Evolutionary conservation across 768 basidiomycete species (phyloP), one percentile per base, ranked within the genome.

Genomic region (Cystoderma amianthinum): DNA sequence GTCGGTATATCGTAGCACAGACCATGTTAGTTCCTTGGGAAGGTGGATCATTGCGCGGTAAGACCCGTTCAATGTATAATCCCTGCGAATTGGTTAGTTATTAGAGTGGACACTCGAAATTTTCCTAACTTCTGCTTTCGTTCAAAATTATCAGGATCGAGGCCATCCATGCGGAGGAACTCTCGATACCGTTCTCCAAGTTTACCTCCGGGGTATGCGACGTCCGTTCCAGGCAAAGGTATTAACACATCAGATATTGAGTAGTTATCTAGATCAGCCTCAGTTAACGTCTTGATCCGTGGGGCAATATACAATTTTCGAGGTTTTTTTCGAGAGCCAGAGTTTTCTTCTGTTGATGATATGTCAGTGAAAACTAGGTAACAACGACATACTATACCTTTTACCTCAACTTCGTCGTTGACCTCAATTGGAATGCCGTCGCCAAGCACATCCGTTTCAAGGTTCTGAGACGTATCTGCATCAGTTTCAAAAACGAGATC

Each of bases 191-290:
- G 74, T 50, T 94, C 84, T 18, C 93, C 91, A n/a, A 97, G 76
- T 15, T 68, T 51, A 10, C 93, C 93, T 3, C 83, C 86, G 0
- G 96, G 96, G 58, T 90, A 97, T 23, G 85, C 84, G 15, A 98
- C 90, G 53, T 95, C 90, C 48, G 81, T 91, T 3, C 96, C 96
- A 20, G 96, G 94, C 15, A 98, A 67, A n/a, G 96, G 94, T 83
- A 98, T 90, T 47, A 98, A 78, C 42, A 98, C 87, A 61, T 99
- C 95, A 54, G 91, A 90, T 46, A 98, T 90, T 12, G 82, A 78
- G 62, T 93, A 85, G 43, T 85, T 79, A 52, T 78, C 68, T 35
- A 92, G 60, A 57, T 97, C 90, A 13, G 73, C 85, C 49, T 78
- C 78, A 0, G 80, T 80, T 41, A 99, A 61, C 2, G 80, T 79